Percentiles rank a stretch among this genome's conserved stretches.
Evolutionary conservation across 2,329 filamentous ascomycete species (phyloP).

Genomic region (Talaromyces piceae): DNA sequence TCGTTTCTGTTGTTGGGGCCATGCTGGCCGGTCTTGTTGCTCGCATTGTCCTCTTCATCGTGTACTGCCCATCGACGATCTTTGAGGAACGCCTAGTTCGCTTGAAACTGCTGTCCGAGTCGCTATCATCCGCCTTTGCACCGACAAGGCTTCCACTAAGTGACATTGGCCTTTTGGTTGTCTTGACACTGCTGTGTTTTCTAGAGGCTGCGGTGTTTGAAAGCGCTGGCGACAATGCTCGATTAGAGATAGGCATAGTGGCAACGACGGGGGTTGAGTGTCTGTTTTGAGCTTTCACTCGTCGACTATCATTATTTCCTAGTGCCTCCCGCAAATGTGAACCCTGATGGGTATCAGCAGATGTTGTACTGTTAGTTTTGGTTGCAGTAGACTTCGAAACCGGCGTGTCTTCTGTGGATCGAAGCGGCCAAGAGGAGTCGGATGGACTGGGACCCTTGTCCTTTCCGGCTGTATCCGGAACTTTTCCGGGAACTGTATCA

Average conservation of each 20-base stretch:
- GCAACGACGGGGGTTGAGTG: background rate
- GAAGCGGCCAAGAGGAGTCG: slow-evolving; percentile 11
- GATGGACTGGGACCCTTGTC: background rate
- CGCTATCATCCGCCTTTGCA: slow-evolving; percentile 58
- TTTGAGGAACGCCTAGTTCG: slow-evolving; percentile 47
- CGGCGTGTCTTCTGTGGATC: background rate
- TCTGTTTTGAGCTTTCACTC: slow-evolving; percentile 2
- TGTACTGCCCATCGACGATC: slow-evolving; percentile 44
- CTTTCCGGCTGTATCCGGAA: background rate
- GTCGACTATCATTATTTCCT: slow-evolving; percentile 2
- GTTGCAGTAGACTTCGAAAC: slow-evolving; percentile 10
- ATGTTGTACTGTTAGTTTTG: slow-evolving; percentile 15
- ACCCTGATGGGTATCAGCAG: slow-evolving; percentile 15
- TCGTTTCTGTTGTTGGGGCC: slow-evolving; percentile 28
- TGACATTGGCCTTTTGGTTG: slow-evolving; percentile 9
- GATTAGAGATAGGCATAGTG: background rate
- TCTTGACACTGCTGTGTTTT: slow-evolving; percentile 2
- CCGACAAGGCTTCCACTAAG: slow-evolving; percentile 36
- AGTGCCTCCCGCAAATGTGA: slow-evolving; percentile 11
- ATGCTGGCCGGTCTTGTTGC: slow-evolving; percentile 34
- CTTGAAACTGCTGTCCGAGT: slow-evolving; percentile 69
- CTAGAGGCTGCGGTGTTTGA: slow-evolving; percentile 8
- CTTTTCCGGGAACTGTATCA: background rate
- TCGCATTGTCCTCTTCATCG: slow-evolving; percentile 70
- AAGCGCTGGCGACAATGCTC: slow-evolving; percentile 19